Conservation (phyloP, 2,329 filamentous ascomycete species). For the Penicillium frequentans region DNA sequence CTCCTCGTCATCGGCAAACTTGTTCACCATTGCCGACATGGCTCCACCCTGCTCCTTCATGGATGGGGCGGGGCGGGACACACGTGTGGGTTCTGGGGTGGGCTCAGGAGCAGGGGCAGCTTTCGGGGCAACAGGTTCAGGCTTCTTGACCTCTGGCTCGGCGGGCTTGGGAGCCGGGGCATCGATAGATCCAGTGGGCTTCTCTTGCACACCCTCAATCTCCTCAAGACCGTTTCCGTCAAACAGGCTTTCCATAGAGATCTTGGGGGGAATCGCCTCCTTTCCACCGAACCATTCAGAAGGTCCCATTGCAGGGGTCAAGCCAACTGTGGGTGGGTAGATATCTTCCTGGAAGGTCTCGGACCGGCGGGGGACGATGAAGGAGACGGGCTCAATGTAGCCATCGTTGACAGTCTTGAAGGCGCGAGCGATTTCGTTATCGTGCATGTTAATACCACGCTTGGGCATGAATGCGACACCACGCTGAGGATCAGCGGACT, state of each 20-base stretch:
- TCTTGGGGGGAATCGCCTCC: conserved; percentile 80
- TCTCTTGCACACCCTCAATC: conserved; percentile 53
- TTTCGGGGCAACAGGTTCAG: conserved; percentile 35
- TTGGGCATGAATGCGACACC: conserved; percentile 93
- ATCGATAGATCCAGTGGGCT: conserved; percentile 34
- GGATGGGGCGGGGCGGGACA: conserved; percentile 59
- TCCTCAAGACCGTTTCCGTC: conserved; percentile 80
- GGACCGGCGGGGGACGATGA: conserved; percentile 90
- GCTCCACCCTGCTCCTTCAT: conserved; percentile 85
- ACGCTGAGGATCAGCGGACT: conserved; percentile 91
- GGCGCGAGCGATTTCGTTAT: conserved; percentile 92
- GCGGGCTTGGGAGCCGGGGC: conserved; percentile 52
- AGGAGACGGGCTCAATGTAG: conserved; percentile 96
- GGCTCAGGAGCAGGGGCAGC: conserved; percentile 36
- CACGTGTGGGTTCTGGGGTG: conserved; percentile 31
- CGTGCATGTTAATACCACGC: conserved; percentile 92
- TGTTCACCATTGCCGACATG: conserved; percentile 80
- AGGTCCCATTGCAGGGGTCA: conserved; percentile 76
- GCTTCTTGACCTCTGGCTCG: conserved; percentile 44
- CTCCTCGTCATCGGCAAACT: conserved; percentile 76
- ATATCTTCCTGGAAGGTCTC: conserved; percentile 98
- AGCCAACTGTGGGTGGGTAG: conserved; percentile 80
- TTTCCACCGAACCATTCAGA: conserved; percentile 86
- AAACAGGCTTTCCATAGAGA: conserved; percentile 89
- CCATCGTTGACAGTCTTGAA: conserved; percentile 96